Conservation (phyloP, 2,329 filamentous ascomycete species). For the Lomentospora prolificans region DNA sequence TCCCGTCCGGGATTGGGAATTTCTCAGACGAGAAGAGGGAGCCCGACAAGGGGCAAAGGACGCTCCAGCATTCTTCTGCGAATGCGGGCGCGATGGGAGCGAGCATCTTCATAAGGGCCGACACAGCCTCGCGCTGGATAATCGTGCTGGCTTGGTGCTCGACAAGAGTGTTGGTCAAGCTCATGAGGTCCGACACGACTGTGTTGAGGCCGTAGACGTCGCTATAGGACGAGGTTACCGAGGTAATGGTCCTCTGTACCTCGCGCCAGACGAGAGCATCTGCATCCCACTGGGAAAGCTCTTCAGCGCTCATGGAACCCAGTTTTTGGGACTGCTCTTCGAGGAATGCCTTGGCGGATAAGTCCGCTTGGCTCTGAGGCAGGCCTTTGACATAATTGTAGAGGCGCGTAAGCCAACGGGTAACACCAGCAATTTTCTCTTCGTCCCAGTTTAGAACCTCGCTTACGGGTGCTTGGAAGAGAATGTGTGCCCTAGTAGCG, state of each 20-base stretch:
- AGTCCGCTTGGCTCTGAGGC: constrained; percentile 3
- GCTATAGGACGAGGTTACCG: constrained; percentile 58
- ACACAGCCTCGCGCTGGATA: constrained; percentile 39
- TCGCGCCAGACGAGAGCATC: constrained; percentile 49
- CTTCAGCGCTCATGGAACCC: constrained; percentile 20
- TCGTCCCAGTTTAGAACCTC: constrained; percentile 87
- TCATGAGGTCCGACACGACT: constrained; percentile 72
- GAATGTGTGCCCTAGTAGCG: constrained; percentile 73
- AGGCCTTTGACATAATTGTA: constrained; percentile 41
- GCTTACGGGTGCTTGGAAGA: constrained; percentile 77
- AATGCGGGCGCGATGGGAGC: constrained; percentile 74
- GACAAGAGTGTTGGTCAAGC: constrained; percentile 60
- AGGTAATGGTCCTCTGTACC: constrained; percentile 57
- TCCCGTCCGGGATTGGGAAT: constrained; percentile 51
- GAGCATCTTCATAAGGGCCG: constrained; percentile 57
- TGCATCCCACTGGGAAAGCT: constrained; percentile 31
- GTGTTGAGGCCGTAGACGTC: constrained; percentile 73
- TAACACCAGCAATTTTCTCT: constrained; percentile 68
- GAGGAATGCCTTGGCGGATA: constrained; percentile 26
- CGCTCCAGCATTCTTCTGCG: constrained; percentile 69
- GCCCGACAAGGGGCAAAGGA: constrained; percentile 27
- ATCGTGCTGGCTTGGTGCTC: constrained; percentile 30
- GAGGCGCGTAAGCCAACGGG: constrained; percentile 67
- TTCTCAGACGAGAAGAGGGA: constrained; percentile 34
- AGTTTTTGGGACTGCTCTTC: constrained; percentile 20